phyloP scores from a whole-genome alignment of 306 rosid species.

The Rosa persica region DNA sequence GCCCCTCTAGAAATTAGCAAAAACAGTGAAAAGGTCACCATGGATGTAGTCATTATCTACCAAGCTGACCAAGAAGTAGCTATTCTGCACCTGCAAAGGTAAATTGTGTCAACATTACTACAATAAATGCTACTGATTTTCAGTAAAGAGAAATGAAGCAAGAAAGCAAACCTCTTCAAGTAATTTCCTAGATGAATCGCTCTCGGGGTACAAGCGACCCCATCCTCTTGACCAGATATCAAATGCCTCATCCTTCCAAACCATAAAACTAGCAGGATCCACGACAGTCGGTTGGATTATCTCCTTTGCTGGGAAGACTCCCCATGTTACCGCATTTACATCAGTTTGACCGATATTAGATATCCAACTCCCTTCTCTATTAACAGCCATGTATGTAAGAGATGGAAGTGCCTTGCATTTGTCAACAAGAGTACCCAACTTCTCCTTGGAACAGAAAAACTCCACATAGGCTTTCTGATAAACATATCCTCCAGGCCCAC shows the following conservation, averaged over 20 bases:
- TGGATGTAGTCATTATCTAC: conserved; percentile 78
- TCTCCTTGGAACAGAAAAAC: conserved; percentile 86
- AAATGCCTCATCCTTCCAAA: conserved; percentile 97
- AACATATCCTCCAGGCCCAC: conserved; percentile 89
- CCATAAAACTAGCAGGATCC: conserved; percentile 79
- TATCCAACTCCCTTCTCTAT: conserved; percentile 68
- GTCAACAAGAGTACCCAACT: conserved; percentile 58
- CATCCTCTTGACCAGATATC: conserved; percentile 93
- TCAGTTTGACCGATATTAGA: conserved; percentile 64
- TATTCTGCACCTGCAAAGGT: conserved; percentile 58
- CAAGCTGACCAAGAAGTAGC: conserved; percentile 92
- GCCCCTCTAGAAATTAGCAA: conserved; percentile 54
- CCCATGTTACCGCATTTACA: conserved; percentile 99
- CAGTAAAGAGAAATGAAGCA: neutral
- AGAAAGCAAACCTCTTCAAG: conserved; percentile 70
- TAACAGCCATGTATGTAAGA: conserved; percentile 84
- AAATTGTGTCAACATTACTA: neutral
- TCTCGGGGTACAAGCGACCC: conserved; percentile 74
- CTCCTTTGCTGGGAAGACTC: conserved; percentile 93
- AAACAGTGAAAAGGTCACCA: conserved; percentile 66
- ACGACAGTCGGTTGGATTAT: conserved; percentile 94
- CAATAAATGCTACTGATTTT: neutral
- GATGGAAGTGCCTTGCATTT: conserved; percentile 66
- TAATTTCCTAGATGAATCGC: conserved; percentile 70
- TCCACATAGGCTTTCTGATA: conserved; percentile 98